Base-by-base conservation (phyloP, 441 rosid genomes). In the Dalechampia spathulata region DNA sequence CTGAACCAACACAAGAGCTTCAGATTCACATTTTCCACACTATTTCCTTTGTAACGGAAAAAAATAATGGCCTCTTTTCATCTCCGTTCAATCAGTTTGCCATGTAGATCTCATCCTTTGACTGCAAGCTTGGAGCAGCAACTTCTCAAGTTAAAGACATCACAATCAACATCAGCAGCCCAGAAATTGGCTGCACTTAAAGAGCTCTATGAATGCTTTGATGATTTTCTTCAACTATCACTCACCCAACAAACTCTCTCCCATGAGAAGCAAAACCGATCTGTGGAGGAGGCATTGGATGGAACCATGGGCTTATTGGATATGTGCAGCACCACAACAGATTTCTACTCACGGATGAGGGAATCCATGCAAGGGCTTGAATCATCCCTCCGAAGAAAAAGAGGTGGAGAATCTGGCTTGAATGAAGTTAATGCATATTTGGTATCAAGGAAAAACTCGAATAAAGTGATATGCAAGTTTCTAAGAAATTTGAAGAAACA, bases 131-230 rank as follows among this genome's bases (percentile, higher is more conserved):
- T 62, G 4, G 66, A 53, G 26, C 39, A 1, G n/a, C 66, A 62
- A 0, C n/a, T 62, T 49, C 25, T 45, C n/a, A 50, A 48, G 34
- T 28, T 55, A 22, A 46, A 25, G 23, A 42, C 55, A 30, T 61
- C 58, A 5, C 43, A 48, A 48, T 23, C 34, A 25, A 1, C 38
- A 49, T 28, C 30, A 32, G 6, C 53, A 37, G 14, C 45, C 11
- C 30, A 22, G 16, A 23, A 48, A 42, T 59, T 75, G 51, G 55
- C 43, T 23, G 64, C 57, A 40, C 62, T 75, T 36, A 72, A 65
- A 10, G 67, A 70, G 11, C 47, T 75, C 23, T 67, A 74, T 6
- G 68, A 68, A 1, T 58, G 58, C 39, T 51, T 78, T 26, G 73
- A 60, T 36, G 66, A 64, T 65, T 60, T 65, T 55, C 72, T 74